Evolutionary conservation across 768 basidiomycete species (phyloP), one percentile per base, ranked within the genome.

Genomic region (Lentinula aciculospora): DNA sequence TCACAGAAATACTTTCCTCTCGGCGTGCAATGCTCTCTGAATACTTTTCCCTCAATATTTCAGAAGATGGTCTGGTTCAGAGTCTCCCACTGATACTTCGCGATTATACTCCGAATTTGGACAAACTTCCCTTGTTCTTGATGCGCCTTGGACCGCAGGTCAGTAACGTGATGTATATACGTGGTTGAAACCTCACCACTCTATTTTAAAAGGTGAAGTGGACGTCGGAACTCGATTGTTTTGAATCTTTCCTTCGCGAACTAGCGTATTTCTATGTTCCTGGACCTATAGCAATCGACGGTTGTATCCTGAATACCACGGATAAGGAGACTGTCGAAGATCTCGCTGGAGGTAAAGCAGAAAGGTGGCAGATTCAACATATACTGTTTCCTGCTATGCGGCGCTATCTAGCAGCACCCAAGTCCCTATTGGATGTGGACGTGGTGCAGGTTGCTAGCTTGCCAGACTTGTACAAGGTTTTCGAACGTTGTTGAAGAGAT

Each of bases 141-240:
- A 89, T 98, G 86, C 81, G 94, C 40, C 81, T 97, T 5, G 95
- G 93, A 0, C 91, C 94, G n/a, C 88, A 90, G 80, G 94, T 93
- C 58, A 58, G 68, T 46, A 1, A 53, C 25, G 49, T 19, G 32
- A 56, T 44, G 32, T 48, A n/a, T 46, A 27, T 31, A 53, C 32
- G 29, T 56, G 17, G 21, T n/a, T 21, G 21, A 25, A 21, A 6
- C 2, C 21, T 42, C 17, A 42, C 15, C 6, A 21, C 57, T 19
- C 8, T 7, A n/a, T 17, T 4, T 15, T 32, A 25, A 17, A 63
- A 98, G 90, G 93, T 98, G 27, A 78, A 94, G 65, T 99, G 97
- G 97, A 77, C 79, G 19, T 78, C 81, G 0, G 97, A 99, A 67
- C 75, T 75, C 28, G 87, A 84, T 58, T 99, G 97, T 66, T 98